Evolutionary conservation across 305 asterid species (phyloP), one percentile per base, ranked within the genome.

Genomic region (Rubia tinctorum): DNA sequence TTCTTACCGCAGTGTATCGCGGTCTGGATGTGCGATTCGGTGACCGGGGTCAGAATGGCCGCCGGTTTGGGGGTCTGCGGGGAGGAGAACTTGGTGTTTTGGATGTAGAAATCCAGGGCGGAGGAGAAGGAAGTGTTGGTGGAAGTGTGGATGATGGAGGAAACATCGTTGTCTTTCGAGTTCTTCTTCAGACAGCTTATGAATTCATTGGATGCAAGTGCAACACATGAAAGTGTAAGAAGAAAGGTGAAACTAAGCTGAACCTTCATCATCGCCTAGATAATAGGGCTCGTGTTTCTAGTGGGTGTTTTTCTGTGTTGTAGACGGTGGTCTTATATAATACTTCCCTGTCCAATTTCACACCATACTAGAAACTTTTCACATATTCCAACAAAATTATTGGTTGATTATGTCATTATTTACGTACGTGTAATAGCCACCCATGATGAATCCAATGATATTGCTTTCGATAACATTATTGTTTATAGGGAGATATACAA

Each of bases 91-190:
- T 5, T 61, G 18, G 66, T 61, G 66, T 61, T 61, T 17, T 61
- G 66, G 34, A 61, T 61, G 42, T 61, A 61, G 66, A 61, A 61
- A 61, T 61, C 66, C 40, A 61, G 10, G 42, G 39, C 13, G 66
- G 20, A 27, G 39, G 66, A 61, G 39, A 61, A 61, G 39, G 66
- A 61, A 11, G 66, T 10, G 66, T 61, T 61, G 34, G 34, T 61
- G 8, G 66, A 23, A 12, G 42, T 61, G 66, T 61, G 66, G 39
- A 61, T 25, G 66, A 27, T 61, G 66, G 66, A 23, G 9, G 66
- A 25, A 61, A 61, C 66, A 61, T 13, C 18, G 66, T 61, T 61
- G 66, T 55, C 60, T 55, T 55, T 17, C 2, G 60, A 14, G 20
- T 14, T 2, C 20, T 55, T 18, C 60, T 55, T 18, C 3, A 55